Evolutionary conservation across 2,329 filamentous ascomycete genomes (phyloP), one percentile per base, ranked within the genome.

Genomic region (Fusarium nematophilum): DNA sequence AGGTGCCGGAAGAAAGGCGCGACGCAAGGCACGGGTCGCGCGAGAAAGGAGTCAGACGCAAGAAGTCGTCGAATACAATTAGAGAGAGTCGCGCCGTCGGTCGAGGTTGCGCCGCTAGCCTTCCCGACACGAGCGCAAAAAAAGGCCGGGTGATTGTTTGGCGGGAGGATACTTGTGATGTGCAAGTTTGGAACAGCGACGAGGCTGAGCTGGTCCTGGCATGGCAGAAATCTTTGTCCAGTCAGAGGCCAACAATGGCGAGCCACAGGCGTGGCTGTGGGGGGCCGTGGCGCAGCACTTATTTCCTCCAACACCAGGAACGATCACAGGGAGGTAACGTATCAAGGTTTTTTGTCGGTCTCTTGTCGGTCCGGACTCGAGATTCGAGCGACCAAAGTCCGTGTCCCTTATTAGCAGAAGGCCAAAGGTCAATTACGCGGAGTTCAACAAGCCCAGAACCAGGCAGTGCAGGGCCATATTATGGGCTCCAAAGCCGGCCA

Each of bases 191-290:
- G 49, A 61, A 30, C 30, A 44, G 65, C 43, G 57, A 47, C 67
- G 57, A 70, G 67, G 67, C 67, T 70, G 67, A 64, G 50, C 11
- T 51, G 53, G 47, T 25, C 25, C 34, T 44, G 62, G 57, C 36
- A 21, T 34, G 39, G 18, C 14, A 38, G 26, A 37, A 40, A 56
- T 50, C 53, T 33, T 36, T 58, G 45, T 42, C 66, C 64, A 69
- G 57, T 69, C 51, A 61, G 31, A 58, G 31, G 18, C 34, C 18
- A 55, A 61, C 51, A 37, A 40, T 49, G 36, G 40, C 53, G 11
- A 8, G n/a, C n/a, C n/a, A n/a, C n/a, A n/a, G n/a, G n/a, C n/a
- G n/a, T n/a, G n/a, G n/a, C n/a, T n/a, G n/a, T n/a, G n/a, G n/a
- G n/a, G n/a, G n/a, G n/a, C n/a, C n/a, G n/a, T n/a, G n/a, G n/a